Conservation (phyloP, 495 filamentous ascomycete species). For the Aspergillus mulundensis region DNA sequence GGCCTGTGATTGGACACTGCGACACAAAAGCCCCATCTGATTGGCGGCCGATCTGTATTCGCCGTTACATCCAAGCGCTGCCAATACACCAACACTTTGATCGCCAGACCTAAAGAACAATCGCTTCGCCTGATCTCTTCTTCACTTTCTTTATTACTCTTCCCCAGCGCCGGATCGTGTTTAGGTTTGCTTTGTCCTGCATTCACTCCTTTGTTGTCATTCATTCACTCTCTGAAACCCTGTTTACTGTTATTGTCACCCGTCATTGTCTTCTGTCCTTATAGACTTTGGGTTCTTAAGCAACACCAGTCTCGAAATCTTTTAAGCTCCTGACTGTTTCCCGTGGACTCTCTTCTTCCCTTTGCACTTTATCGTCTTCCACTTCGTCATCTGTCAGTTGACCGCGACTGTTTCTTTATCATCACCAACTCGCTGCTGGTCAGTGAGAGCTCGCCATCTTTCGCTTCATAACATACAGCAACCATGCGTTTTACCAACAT, state of each 20-base stretch:
- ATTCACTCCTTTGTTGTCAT: constrained; percentile 13
- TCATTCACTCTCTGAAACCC: neutral
- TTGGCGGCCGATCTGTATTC: constrained; percentile 17
- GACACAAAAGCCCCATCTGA: neutral
- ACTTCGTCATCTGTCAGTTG: constrained; percentile 14
- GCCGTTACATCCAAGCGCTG: neutral
- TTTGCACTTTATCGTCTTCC: neutral
- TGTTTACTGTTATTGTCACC: neutral
- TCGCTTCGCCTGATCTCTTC: constrained; percentile 2
- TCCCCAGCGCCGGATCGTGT: constrained; percentile 14
- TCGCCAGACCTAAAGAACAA: neutral
- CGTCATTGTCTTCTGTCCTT: neutral
- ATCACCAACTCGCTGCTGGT: constrained; percentile 31
- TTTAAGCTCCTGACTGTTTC: constrained; percentile 13
- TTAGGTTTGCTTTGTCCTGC: constrained; percentile 13
- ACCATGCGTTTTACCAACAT: constrained; percentile 35
- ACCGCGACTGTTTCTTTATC: constrained; percentile 13
- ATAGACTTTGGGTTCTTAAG: constrained; percentile 4
- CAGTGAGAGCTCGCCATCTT: constrained; percentile 28
- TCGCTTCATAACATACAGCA: constrained; percentile 22
- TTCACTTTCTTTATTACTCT: constrained; percentile 4
- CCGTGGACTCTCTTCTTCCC: constrained; percentile 9
- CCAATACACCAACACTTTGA: constrained; percentile 2
- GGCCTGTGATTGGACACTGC: constrained; percentile 25
- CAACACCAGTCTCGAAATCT: neutral